These are phyloP conservation scores for Blepharisma stoltei DNA, from an alignment of 73 alveolate genomes.

Conservation along the genomic window DNA sequence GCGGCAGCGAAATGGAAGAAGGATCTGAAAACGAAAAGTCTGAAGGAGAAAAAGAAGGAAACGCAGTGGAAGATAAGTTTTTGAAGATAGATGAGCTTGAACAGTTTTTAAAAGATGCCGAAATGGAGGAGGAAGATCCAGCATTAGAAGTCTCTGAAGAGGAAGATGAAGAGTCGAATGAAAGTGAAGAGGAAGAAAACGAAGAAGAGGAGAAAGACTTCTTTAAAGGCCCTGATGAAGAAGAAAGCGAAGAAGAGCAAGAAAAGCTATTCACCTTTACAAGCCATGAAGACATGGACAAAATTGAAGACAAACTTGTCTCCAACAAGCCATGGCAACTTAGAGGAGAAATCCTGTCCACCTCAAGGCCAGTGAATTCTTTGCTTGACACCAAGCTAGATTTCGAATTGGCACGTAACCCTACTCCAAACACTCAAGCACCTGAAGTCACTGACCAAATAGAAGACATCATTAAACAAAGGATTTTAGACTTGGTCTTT, in stretches of 20 bases:
- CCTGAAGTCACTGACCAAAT: conserved; percentile 38
- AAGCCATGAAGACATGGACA: conserved; percentile 37
- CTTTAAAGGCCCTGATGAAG: conserved; percentile 33
- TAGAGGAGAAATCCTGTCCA: conserved; percentile 52
- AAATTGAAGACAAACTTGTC: conserved; percentile 48
- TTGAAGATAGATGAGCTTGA: conserved; percentile 18
- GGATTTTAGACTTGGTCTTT: conserved; percentile 55
- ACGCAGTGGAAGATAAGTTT: not conserved
- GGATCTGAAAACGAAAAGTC: not conserved
- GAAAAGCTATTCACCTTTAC: conserved; percentile 32
- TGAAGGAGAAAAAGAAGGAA: not conserved
- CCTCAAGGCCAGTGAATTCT: conserved; percentile 49
- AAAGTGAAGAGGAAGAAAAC: conserved; percentile 31
- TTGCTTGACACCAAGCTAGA: conserved; percentile 51
- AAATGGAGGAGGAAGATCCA: conserved; percentile 33
- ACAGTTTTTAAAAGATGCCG: conserved; percentile 27
- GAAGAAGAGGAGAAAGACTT: conserved; percentile 32
- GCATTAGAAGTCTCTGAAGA: conserved; percentile 24
- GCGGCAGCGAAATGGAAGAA: too few relatives aligned
- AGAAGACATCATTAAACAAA: conserved; percentile 53
- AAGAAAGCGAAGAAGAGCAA: conserved; percentile 30
- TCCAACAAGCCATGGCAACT: conserved; percentile 52
- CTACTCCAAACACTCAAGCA: conserved; percentile 44
- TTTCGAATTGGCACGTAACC: conserved; percentile 46
- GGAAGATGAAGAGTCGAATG: conserved; percentile 13